These are phyloP conservation scores for Cladosporium halotolerans DNA, from an alignment of 2,329 filamentous ascomycete species.

Conservation along the genomic window DNA sequence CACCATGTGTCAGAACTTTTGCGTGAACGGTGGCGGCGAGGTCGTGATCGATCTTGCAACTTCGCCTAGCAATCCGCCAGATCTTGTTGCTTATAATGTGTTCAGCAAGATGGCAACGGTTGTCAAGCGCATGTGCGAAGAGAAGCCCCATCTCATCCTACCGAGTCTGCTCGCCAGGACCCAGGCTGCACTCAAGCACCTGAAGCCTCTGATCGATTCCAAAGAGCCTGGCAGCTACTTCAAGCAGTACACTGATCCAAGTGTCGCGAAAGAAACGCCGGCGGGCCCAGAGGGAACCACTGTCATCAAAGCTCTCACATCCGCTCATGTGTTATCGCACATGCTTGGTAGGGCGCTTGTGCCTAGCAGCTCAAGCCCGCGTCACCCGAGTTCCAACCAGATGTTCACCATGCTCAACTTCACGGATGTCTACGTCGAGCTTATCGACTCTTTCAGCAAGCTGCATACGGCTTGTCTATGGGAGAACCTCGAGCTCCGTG, in stretches of 20 bases:
- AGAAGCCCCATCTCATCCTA: conserved; percentile 71
- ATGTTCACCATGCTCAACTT: conserved; percentile 73
- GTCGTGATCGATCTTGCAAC: conserved; percentile 77
- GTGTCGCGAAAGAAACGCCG: neutral
- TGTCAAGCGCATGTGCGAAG: conserved; percentile 71
- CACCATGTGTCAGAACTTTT: conserved; percentile 65
- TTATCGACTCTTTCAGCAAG: conserved; percentile 69
- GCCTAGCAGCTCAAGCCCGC: conserved; percentile 6
- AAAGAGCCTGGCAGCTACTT: conserved; percentile 14
- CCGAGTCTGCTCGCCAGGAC: conserved; percentile 73
- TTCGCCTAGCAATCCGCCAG: conserved; percentile 70
- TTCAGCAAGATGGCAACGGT: conserved; percentile 67
- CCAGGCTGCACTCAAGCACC: conserved; percentile 59
- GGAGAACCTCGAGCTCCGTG: conserved; percentile 73
- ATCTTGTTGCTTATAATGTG: conserved; percentile 61
- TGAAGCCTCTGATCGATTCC: conserved; percentile 57
- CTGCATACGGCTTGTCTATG: conserved; percentile 74
- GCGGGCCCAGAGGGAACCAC: conserved; percentile 55
- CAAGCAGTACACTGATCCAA: conserved; percentile 11
- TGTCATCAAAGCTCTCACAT: conserved; percentile 70
- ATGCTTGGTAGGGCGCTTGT: conserved; percentile 49
- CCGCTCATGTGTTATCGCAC: conserved; percentile 68
- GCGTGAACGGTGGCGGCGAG: conserved; percentile 74
- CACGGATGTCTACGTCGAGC: conserved; percentile 71
- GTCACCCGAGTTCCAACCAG: conserved; percentile 44